Percentiles rank a stretch among this genome's conserved stretches.
These are phyloP conservation scores for Fusarium chlamydosporum DNA, from an alignment of 2,329 filamentous ascomycete genomes.

Conservation along the genomic window DNA sequence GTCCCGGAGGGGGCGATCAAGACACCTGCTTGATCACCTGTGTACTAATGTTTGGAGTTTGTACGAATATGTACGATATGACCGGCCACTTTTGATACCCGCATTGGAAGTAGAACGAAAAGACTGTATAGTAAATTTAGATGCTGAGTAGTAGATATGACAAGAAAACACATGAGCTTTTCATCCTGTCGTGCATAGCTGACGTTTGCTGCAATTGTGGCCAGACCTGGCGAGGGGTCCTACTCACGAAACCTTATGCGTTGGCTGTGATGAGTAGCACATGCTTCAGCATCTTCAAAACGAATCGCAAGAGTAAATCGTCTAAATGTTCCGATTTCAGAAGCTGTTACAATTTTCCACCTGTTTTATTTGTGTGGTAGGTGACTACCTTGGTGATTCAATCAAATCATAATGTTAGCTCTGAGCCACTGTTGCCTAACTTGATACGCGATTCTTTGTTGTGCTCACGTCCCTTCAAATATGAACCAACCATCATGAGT, in stretches of 20 bases:
- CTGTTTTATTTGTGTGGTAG: neutral
- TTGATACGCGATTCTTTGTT: neutral
- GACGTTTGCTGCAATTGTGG: neutral
- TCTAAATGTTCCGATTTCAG: neutral
- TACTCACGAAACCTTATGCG: neutral
- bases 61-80: slow-evolving; percentile 34
- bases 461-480: neutral
- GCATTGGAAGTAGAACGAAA: slow-evolving; percentile 15
- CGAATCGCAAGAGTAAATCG: neutral
- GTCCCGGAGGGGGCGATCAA: slow-evolving; percentile 59
- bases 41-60: slow-evolving; percentile 9
- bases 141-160: neutral
- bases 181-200: neutral
- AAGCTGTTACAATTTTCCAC: neutral
- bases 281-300: neutral
- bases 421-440: slow-evolving; percentile 11
- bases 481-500: neutral
- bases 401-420: neutral
- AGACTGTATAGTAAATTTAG: slow-evolving; percentile 19
- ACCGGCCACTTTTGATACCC: slow-evolving; percentile 42
- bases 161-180: neutral
- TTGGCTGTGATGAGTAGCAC: neutral
- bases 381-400: neutral
- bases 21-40: slow-evolving; percentile 54
- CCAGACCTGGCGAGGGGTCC: neutral